Evolutionary conservation across 768 basidiomycete species (phyloP).

Genomic region (Pisolithus microcarpus): DNA sequence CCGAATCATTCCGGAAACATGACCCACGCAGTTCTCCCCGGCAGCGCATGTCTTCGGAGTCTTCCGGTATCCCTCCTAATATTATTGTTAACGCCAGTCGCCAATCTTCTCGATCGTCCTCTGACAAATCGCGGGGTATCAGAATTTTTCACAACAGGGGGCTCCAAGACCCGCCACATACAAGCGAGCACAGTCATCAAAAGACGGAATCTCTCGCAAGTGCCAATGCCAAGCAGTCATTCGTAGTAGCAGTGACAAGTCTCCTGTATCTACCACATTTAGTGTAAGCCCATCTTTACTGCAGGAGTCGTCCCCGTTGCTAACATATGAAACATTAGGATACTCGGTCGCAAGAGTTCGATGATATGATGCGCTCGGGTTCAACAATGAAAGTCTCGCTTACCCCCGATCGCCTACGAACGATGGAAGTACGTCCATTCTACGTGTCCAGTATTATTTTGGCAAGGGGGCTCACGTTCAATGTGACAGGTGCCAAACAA

Average conservation of each 20-base stretch:
- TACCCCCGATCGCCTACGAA: slow-evolving; percentile 88
- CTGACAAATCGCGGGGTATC: slow-evolving; percentile 56
- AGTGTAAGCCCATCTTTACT: slow-evolving; percentile 19
- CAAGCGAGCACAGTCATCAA: slow-evolving; percentile 45
- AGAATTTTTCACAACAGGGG: slow-evolving; percentile 47
- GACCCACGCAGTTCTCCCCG: slow-evolving; percentile 18
- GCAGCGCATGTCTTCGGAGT: slow-evolving; percentile 35
- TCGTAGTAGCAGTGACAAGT: slow-evolving; percentile 26
- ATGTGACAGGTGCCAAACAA: slow-evolving; percentile 58
- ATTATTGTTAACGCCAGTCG: slow-evolving; percentile 9
- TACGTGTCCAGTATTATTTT: slow-evolving; percentile 11
- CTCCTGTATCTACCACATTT: slow-evolving; percentile 28
- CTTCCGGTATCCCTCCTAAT: slow-evolving; percentile 18
- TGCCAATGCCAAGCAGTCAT: slow-evolving; percentile 39
- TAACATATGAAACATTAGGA: slow-evolving; percentile 37
- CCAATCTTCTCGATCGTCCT: slow-evolving; percentile 44
- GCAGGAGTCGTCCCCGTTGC: background rate
- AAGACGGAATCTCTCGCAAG: slow-evolving; percentile 50
- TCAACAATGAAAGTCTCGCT: slow-evolving; percentile 93
- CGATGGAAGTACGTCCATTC: slow-evolving; percentile 72
- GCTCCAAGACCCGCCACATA: slow-evolving; percentile 32
- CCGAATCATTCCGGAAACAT: slow-evolving; percentile 16
- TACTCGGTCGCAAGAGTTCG: slow-evolving; percentile 72
- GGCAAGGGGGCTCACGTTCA: slow-evolving; percentile 8
- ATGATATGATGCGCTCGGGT: slow-evolving; percentile 84